phyloP scores from a whole-genome alignment of 768 basidiomycete species.

The Mycena kentingensis region DNA sequence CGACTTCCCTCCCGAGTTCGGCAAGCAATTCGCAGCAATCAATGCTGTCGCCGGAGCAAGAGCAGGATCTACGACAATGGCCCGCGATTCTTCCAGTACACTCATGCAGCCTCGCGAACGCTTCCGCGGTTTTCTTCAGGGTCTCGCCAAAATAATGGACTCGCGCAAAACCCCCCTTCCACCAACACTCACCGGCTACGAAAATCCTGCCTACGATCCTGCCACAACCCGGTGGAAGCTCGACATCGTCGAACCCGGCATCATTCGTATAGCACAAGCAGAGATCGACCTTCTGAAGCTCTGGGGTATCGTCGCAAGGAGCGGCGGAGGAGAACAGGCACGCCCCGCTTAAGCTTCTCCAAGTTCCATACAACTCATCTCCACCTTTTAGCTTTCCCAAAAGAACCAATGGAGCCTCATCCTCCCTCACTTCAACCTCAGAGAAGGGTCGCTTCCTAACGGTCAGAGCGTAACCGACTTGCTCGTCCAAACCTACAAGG shows the following conservation, averaged over 20 bases:
- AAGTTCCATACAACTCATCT: conserved; percentile 15
- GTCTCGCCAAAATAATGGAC: conserved; percentile 62
- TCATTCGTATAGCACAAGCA: conserved; percentile 68
- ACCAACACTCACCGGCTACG: conserved; percentile 67
- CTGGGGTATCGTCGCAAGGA: conserved; percentile 60
- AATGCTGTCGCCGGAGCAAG: conserved; percentile 61
- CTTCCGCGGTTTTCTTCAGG: conserved; percentile 59
- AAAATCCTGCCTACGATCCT: conserved; percentile 63
- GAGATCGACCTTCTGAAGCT: conserved; percentile 78
- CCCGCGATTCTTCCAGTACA: neutral
- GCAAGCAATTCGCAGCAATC: conserved; percentile 83
- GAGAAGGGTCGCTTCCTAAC: conserved; percentile 51
- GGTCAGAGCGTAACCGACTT: conserved; percentile 52
- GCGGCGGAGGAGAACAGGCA: conserved; percentile 67
- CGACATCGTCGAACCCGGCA: conserved; percentile 61
- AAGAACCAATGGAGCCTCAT: conserved; percentile 60
- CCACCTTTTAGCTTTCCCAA: conserved; percentile 42
- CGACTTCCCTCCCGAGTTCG: conserved; percentile 61
- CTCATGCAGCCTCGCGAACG: conserved; percentile 29
- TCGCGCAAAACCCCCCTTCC: conserved; percentile 68
- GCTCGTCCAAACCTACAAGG: conserved; percentile 61
- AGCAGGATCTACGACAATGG: no score
- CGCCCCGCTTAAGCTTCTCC: conserved; percentile 27
- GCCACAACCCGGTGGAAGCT: conserved; percentile 64
- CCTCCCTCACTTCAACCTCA: conserved; percentile 59